These are phyloP conservation scores for Leccinum pallidistipes DNA, from an alignment of 1,284 basidiomycete genomes.

Conservation along the genomic window DNA sequence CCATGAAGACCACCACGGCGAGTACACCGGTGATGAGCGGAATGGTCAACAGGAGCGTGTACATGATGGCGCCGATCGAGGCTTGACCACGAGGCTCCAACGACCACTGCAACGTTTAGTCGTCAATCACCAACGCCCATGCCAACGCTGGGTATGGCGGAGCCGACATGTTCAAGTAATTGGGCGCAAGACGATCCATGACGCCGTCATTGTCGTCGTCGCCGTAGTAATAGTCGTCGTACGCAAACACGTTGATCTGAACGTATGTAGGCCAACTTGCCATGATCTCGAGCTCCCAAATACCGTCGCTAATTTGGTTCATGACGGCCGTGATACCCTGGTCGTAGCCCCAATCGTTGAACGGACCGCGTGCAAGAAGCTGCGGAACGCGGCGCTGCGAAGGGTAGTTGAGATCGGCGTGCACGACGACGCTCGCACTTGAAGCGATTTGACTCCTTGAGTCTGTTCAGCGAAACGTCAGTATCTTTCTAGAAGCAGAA, in stretches of 20 bases:
- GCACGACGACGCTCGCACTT: slow-evolving; percentile 67
- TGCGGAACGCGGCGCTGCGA: slow-evolving; percentile 78
- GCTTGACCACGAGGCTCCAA: slow-evolving; percentile 81
- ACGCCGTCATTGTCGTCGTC: slow-evolving; percentile 85
- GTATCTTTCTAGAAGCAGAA: neutral
- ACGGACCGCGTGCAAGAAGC: slow-evolving; percentile 80
- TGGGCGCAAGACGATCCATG: slow-evolving; percentile 86
- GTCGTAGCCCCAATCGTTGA: slow-evolving; percentile 91
- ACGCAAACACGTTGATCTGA: slow-evolving; percentile 86
- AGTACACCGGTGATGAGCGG: slow-evolving; percentile 82
- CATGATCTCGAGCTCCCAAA: slow-evolving; percentile 84
- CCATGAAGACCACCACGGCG: slow-evolving; percentile 87
- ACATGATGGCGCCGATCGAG: slow-evolving; percentile 79
- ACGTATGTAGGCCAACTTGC: slow-evolving; percentile 84
- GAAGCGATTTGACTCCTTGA: slow-evolving; percentile 64
- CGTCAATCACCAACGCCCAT: slow-evolving; percentile 82
- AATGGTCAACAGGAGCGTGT: slow-evolving; percentile 76
- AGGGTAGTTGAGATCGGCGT: slow-evolving; percentile 71
- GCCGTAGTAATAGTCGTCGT: slow-evolving; percentile 89
- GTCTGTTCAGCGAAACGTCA: slow-evolving; percentile 46
- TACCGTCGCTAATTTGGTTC: slow-evolving; percentile 57
- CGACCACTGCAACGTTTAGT: slow-evolving; percentile 73
- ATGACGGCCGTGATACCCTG: slow-evolving; percentile 72
- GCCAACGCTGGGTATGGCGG: slow-evolving; percentile 79
- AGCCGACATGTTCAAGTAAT: slow-evolving; percentile 88